Percentiles rank a stretch among this genome's conserved stretches.
Evolutionary conservation across 768 basidiomycete genomes (phyloP).

Genomic region (Lactarius tabidus): DNA sequence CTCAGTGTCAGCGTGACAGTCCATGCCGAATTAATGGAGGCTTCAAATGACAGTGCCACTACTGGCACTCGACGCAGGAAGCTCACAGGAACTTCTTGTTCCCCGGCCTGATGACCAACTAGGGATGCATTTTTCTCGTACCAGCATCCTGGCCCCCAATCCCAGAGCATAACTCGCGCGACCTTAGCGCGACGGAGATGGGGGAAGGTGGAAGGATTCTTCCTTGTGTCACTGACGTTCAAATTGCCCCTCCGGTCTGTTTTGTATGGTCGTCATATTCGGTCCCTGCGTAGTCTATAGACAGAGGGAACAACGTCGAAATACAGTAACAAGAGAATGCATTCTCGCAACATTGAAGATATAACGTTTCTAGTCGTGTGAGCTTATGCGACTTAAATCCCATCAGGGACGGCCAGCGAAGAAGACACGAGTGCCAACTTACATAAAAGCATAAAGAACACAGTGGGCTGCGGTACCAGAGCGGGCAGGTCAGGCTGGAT

Average conservation of each 20-base stretch:
- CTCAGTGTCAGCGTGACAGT: neutral
- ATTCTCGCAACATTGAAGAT: neutral
- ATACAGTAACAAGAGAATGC: neutral
- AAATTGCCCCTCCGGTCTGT: neutral
- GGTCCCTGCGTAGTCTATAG: neutral
- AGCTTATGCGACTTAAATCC: neutral
- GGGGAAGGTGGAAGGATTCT: neutral
- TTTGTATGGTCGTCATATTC: neutral
- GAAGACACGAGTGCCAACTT: neutral
- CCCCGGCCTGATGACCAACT: neutral
- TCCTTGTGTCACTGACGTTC: neutral
- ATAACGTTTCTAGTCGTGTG: neutral
- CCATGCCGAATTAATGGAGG: neutral
- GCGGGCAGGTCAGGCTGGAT: constrained; percentile 10
- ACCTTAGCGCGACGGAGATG: neutral
- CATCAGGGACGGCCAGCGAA: neutral
- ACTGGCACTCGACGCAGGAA: neutral
- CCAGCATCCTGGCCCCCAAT: neutral
- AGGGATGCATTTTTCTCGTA: neutral
- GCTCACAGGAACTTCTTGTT: neutral
- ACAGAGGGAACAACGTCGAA: neutral
- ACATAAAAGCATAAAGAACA: neutral
- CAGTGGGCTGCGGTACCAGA: neutral
- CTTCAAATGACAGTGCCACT: too few relatives aligned
- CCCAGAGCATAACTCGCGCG: neutral